Evolutionary conservation across 2,329 filamentous ascomycete genomes (phyloP), one percentile per base, ranked within the genome.

Genomic region (Neospermospora avenae): DNA sequence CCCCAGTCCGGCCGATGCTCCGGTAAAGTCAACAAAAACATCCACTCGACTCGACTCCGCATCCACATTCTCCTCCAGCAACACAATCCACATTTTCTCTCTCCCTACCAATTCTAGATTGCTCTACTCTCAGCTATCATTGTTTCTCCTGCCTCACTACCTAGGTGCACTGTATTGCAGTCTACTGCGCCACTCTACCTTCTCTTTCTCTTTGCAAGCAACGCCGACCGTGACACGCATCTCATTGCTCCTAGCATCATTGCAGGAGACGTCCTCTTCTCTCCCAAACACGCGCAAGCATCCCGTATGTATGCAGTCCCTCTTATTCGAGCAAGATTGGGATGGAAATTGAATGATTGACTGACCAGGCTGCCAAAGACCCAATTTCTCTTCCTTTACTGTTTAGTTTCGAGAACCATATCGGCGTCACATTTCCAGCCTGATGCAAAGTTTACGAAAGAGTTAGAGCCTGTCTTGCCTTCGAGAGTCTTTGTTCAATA

Each of bases 381-480:
- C 18, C 20, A 14, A 25, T 57, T n/a, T 46, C 42, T 16, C 2
- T 49, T 31, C 22, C 34, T 10, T 37, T 18, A 18, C 20, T 48
- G 24, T 42, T n/a, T 13, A 48, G 11, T 55, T 16, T n/a, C 39
- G 31, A 22, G 18, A 58, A 3, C 16, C 56, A 35, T 8, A n/a
- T n/a, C 39, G 39, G 10, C 56, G 39, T 62, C 56, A 56, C 56
- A 45, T 57, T 11, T 31, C 51, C 60, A 56, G 59, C 52, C 28
- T n/a, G 22, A 42, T 39, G 28, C 20, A 55, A 22, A 42, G 18
- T 22, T 24, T n/a, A 18, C 44, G 18, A 35, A 60, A 49, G 37
- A 34, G 35, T 55, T 11, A 34, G 41, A 22, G 34, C 41, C n/a
- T 31, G 28, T 5, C 11, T 10, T 31, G 11, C 5, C 11, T 31